These are phyloP conservation scores for Fusarium sp. DNA, from an alignment of 2,329 filamentous ascomycete genomes.

Conservation along the genomic window DNA sequence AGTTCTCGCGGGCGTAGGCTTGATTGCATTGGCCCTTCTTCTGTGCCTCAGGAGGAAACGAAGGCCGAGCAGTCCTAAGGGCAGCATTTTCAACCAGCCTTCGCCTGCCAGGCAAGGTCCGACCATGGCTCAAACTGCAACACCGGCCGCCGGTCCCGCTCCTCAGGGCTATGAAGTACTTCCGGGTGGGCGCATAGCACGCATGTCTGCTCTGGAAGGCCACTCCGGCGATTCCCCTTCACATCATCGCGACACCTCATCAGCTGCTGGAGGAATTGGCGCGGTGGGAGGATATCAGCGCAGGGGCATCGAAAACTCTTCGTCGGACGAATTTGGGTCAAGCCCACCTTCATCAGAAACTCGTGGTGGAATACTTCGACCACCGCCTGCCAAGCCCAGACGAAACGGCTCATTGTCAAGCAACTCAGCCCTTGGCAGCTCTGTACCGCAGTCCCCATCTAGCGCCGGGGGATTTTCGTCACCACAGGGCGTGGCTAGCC, in stretches of 20 bases:
- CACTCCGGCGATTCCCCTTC: constrained; percentile 74
- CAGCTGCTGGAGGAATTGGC: constrained; percentile 57
- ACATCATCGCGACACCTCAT: constrained; percentile 62
- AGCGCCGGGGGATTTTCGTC: constrained; percentile 85
- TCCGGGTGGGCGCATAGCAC: constrained; percentile 89
- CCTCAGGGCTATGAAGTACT: constrained; percentile 79
- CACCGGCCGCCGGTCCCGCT: constrained; percentile 36
- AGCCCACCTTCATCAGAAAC: constrained; percentile 77
- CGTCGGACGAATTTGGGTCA: constrained; percentile 79
- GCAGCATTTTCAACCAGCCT: constrained; percentile 91
- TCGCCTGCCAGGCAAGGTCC: constrained; percentile 75
- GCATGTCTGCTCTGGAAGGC: constrained; percentile 94
- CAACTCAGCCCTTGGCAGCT: constrained; percentile 79
- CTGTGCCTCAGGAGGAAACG: constrained; percentile 72
- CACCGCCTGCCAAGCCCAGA: constrained; percentile 72
- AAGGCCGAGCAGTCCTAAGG: constrained; percentile 72
- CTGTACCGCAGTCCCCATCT: constrained; percentile 80
- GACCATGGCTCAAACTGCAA: constrained; percentile 55
- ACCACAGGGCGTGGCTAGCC: constrained; percentile 84
- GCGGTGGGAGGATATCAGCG: constrained; percentile 65
- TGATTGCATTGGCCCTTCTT: constrained; percentile 80
- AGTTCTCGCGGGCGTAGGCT: constrained; percentile 76
- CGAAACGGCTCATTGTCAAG: constrained; percentile 93
- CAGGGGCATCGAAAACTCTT: constrained; percentile 70
- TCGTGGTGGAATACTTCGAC: constrained; percentile 69